A percentile compares a stretch with the other conserved stretches of the same genome.
These are phyloP conservation scores for Fonsecaea erecta DNA, from an alignment of 2,329 filamentous ascomycete species.

Conservation along the genomic window DNA sequence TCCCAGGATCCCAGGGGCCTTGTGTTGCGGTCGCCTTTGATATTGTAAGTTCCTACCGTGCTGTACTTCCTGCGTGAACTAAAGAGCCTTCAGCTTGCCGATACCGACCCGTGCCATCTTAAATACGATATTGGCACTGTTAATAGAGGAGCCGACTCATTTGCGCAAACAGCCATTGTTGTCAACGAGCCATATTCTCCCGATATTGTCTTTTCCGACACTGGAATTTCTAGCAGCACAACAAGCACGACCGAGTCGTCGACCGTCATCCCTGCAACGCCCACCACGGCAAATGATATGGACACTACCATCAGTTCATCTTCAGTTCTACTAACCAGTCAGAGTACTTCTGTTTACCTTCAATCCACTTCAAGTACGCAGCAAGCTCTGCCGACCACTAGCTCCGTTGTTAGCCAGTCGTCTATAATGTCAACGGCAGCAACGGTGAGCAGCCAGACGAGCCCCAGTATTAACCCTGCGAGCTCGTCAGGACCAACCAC, in stretches of 20 bases:
- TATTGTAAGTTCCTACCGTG: constrained; percentile 19
- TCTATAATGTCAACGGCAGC: background rate
- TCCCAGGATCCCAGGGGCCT: constrained; percentile 16
- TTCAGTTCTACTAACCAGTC: background rate
- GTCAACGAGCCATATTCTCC: constrained; percentile 30
- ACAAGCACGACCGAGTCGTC: constrained; percentile 13
- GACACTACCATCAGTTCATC: background rate
- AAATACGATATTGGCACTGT: constrained; percentile 25
- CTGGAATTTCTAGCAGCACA: background rate
- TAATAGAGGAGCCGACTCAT: constrained; percentile 25
- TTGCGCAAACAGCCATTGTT: constrained; percentile 28
- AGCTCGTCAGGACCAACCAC: constrained; percentile 5
- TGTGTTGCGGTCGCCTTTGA: constrained; percentile 32
- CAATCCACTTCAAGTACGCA: background rate
- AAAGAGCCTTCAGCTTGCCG: constrained; percentile 17
- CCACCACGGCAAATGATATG: background rate
- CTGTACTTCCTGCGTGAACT: background rate
- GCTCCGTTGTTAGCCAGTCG: background rate
- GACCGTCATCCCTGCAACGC: constrained; percentile 8
- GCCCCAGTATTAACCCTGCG: background rate
- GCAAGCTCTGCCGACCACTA: constrained; percentile 2
- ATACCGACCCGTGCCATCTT: constrained; percentile 26
- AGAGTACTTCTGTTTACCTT: background rate
- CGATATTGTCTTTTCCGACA: constrained; percentile 19
- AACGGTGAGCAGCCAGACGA: background rate